A percentile compares a stretch with the other conserved stretches of the same genome.
Evolutionary conservation across 2,329 filamentous ascomycete genomes (phyloP).

Genomic region (Apiospora sp.): DNA sequence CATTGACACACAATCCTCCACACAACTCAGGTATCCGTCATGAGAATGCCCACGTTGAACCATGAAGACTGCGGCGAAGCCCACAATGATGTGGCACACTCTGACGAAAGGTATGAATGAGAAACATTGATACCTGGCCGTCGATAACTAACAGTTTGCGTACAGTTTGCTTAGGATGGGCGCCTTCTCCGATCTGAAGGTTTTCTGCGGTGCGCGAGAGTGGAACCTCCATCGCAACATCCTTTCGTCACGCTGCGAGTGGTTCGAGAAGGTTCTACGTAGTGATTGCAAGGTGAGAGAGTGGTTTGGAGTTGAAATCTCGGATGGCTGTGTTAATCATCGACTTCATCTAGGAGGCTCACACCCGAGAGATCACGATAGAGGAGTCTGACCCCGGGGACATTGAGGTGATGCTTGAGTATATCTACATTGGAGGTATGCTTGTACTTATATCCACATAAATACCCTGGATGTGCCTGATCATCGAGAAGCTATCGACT

Average conservation of each 20-base stretch:
- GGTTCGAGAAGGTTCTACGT: background rate
- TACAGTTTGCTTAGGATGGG: background rate
- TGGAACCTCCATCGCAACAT: slow-evolving; percentile 6
- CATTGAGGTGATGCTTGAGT: background rate
- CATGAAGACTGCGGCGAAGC: background rate
- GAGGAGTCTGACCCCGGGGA: background rate
- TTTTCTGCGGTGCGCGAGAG: background rate
- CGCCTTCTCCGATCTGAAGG: background rate
- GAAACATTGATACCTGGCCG: background rate
- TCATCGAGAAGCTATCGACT: background rate
- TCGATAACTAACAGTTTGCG: background rate
- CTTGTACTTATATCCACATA: no score
- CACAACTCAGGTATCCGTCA: background rate
- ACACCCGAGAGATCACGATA: background rate
- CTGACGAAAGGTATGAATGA: background rate
- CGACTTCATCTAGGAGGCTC: background rate
- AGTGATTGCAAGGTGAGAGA: background rate
- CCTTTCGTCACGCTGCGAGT: background rate
- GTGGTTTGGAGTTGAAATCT: rapidly evolving
- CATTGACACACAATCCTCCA: no score
- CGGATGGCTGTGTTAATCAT: background rate
- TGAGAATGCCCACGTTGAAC: background rate
- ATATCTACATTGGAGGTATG: background rate
- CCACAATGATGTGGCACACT: no score
- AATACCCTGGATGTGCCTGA: background rate